Base-by-base conservation (phyloP, 2,329 filamentous ascomycete genomes). In the Xylaria sp. region DNA sequence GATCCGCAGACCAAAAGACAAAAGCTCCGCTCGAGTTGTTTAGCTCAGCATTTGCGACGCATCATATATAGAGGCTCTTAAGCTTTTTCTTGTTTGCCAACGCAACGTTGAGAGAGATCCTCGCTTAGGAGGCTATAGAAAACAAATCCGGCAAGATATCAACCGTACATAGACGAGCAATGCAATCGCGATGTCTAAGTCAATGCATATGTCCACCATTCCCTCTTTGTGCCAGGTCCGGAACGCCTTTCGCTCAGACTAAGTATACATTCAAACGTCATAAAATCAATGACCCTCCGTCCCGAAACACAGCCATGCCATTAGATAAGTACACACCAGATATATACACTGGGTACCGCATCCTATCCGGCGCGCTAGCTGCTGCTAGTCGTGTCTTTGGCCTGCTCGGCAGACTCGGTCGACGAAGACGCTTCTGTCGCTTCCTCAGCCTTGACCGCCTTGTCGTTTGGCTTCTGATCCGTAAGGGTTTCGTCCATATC, bases 401-500 rank as follows among this genome's bases (percentile, higher is more conserved):
- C 32, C 18, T 59, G 56, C 20, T 71, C 72, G 15, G 62, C 43
- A 0, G 52, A 34, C n/a, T 72, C 67, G 3, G 45, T 57, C 41
- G 64, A 60, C n/a, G 30, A 63, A 28, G 66, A 25, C 39, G 53
- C 63, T 46, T 71, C 67, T 1, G 66, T 18, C 25, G 48, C 25
- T 32, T 73, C 65, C 53, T 73, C 74, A 8, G 70, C 64, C 39
- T 72, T 72, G 20, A 48, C 43, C 1, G 52, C 58, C 13, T 70
- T 63, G 28, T 70, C 70, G 28, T 70, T 69, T 6, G 83, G 78
- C 65, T 83, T 82, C 53, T 83, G 66, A 9, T 75, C 72, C 1
- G 68, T 34, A 4, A 77, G 76, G 2, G 80, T 70, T 50, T 82
- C 83, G 2, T 77, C 79, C 84, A 87, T 87, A 10, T 84, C 83